Base-by-base conservation (phyloP, 2,329 filamentous ascomycete genomes). In the Chalaropsis thielavioides region DNA sequence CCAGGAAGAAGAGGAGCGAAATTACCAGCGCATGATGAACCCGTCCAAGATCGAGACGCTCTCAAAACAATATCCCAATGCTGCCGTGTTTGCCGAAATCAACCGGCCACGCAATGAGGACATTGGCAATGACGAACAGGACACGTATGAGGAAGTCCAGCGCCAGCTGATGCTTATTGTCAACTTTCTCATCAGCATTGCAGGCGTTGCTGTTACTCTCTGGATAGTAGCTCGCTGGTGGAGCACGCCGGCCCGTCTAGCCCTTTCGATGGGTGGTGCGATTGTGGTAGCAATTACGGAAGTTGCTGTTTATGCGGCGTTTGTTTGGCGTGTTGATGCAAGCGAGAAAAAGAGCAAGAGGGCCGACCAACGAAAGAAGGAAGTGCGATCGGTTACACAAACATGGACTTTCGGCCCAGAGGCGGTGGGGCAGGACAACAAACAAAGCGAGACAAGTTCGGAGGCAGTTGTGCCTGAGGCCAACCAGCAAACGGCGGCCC, bases 181-280 rank as follows among this genome's bases (percentile, higher is more conserved):
- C 71, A 99, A 97, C 73, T 90, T 97, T 62, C 76, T 96, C 46
- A 80, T 96, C 63, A 95, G 90, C 62, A 88, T 96, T 63, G 77
- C 92, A 2, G 89, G 92, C 56, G 88, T 88, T 62, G 87, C 85
- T 2, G 84, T 81, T 1, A 89, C 88, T 7, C 81, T 94, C 41
- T 94, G 89, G 89, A 80, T 91, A n/a, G 81, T 82, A 17, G 87
- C 87, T 0, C 79, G 85, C 62, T 89, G 88, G 80, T 92, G 88
- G 89, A 86, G 81, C 68, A 81, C 86, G 0, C 84, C 88, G 0
- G 80, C 84, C 54, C 78, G 89, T 31, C 72, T 94, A 67, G 86
- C 88, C 46, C 74, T 92, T 61, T 87, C 87, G 40, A 80, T 94
- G 76, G 82, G 81, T 6, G 87, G 88, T 0, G 86, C 85, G 67